Conservation (phyloP, 2,329 filamentous ascomycete genomes). For the Colletotrichum tabaci region DNA sequence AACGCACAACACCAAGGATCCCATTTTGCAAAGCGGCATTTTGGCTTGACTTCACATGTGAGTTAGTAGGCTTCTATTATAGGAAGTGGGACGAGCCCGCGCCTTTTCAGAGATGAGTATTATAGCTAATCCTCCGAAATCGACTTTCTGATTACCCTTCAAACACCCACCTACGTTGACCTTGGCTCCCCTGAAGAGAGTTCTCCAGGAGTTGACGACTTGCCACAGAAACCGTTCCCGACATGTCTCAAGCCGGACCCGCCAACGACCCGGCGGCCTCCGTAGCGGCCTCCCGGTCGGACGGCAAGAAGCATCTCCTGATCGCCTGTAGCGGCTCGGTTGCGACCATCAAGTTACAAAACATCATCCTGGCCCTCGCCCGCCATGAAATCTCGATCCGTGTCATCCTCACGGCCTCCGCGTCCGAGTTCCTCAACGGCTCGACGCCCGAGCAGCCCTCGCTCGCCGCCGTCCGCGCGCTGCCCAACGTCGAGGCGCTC, state of each 20-base stretch:
- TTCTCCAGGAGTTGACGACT: not conserved
- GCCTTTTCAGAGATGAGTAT: not conserved
- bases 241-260: constrained; percentile 21
- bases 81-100: not conserved
- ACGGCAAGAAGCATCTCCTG: constrained; percentile 38
- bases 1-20: not conserved
- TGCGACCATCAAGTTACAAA: constrained; percentile 86
- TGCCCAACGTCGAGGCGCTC: constrained; percentile 84
- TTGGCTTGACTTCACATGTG: not conserved
- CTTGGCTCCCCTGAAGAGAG: too few relatives aligned
- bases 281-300: constrained; percentile 33
- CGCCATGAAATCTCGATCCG: constrained; percentile 79
- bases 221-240: not conserved
- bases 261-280: constrained; percentile 35
- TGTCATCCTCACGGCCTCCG: constrained; percentile 83
- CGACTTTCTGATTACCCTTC: too few relatives aligned
- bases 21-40: not conserved
- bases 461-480: constrained; percentile 68
- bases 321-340: constrained; percentile 36
- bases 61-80: not conserved
- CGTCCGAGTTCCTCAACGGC: constrained; percentile 81
- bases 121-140: too few relatives aligned
- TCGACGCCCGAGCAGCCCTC: constrained; percentile 84
- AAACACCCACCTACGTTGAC: too few relatives aligned
- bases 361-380: constrained; percentile 74